Percentiles rank a stretch among this genome's conserved stretches.
phyloP scores from a whole-genome alignment of 345 rosid species.

The Syzygium oleosum region DNA sequence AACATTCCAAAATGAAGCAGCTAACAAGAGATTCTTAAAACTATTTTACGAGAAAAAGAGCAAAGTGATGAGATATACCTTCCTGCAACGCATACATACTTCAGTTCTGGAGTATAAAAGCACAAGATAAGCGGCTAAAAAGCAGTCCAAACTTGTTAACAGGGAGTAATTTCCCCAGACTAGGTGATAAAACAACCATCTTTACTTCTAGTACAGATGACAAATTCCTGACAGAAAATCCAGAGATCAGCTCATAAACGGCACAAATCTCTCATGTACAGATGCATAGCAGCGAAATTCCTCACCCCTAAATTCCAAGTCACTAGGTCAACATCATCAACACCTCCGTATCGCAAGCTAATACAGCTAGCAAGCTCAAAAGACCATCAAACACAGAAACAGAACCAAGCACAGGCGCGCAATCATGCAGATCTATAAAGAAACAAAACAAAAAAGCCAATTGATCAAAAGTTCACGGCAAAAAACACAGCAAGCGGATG shows the following conservation, averaged over 20 bases:
- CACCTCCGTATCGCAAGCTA: not conserved
- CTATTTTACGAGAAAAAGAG: not conserved
- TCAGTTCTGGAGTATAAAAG: constrained; percentile 37
- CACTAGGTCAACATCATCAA: not conserved
- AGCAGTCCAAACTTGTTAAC: not conserved
- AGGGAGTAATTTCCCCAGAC: not conserved
- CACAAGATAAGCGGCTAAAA: too few relatives aligned
- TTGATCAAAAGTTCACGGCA: not conserved
- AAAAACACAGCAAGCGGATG: not conserved
- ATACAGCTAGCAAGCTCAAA: not conserved
- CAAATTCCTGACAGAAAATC: not conserved
- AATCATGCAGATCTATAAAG: not conserved
- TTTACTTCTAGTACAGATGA: not conserved
- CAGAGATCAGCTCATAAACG: not conserved
- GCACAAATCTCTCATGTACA: not conserved
- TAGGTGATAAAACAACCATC: not conserved
- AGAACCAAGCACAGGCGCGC: not conserved
- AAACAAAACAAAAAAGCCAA: too few relatives aligned
- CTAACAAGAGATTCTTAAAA: not conserved
- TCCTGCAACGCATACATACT: constrained; percentile 85
- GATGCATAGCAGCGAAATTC: not conserved
- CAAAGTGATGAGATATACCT: constrained; percentile 32
- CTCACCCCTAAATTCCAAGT: not conserved
- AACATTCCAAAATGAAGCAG: not conserved
- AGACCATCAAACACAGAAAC: not conserved